These are phyloP conservation scores for Fagus sylvatica DNA, from an alignment of 306 rosid genomes.

Conservation along the genomic window DNA sequence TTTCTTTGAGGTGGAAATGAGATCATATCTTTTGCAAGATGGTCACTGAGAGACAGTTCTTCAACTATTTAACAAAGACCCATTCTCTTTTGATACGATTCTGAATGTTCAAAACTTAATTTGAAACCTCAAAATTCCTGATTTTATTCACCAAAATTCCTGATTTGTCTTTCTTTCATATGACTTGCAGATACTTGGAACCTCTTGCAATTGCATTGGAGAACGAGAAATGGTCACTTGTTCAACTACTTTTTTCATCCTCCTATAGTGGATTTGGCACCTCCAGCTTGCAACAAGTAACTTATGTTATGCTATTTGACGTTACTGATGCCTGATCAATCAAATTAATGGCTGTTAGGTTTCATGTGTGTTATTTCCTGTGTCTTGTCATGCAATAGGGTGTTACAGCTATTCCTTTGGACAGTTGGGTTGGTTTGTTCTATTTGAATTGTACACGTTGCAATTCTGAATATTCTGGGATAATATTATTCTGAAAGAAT, in stretches of 20 bases:
- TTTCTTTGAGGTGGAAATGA: neutral
- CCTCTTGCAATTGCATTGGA: conserved; percentile 97
- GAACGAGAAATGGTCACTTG: conserved; percentile 91
- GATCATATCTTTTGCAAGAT: conserved; percentile 11
- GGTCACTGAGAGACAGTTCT: conserved; percentile 10
- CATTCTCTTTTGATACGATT: neutral
- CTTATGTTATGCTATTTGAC: conserved; percentile 1
- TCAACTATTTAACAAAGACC: neutral
- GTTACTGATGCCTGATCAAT: neutral
- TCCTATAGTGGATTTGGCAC: conserved; percentile 94
- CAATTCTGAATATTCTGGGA: neutral
- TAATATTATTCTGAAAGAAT: neutral
- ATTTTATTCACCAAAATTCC: too few species aligned
- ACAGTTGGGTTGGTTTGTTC: neutral
- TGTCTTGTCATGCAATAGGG: neutral
- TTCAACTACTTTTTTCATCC: conserved; percentile 94
- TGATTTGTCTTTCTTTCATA: conserved; percentile 27
- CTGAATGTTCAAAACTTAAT: neutral
- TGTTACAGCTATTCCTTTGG: neutral
- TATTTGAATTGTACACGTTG: neutral
- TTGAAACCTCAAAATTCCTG: neutral
- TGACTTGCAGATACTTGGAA: conserved; percentile 75
- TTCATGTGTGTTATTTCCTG: conserved; percentile 1
- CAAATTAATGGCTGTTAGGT: neutral
- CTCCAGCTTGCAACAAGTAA: conserved; percentile 94